These are phyloP conservation scores for Rozella allomycis DNA, from an alignment of 371 early-diverging fungal species.

Conservation along the genomic window DNA sequence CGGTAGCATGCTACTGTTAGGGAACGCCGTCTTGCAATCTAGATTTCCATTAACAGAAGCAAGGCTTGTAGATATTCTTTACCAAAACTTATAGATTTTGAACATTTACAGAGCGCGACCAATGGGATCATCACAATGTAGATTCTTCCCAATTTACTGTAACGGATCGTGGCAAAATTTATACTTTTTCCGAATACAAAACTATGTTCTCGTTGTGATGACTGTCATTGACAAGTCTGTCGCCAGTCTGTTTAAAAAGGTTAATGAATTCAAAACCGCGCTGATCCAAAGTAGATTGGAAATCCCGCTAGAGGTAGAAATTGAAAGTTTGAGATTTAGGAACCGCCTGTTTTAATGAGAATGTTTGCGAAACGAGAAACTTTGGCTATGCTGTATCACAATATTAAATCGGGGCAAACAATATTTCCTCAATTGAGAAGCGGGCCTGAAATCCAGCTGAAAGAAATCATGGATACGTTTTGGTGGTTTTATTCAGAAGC, in stretches of 20 bases:
- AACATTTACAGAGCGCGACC: conserved; percentile 21
- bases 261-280: conserved; percentile 1
- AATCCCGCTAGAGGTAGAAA: conserved; percentile 1
- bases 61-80: conserved; percentile 13
- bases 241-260: conserved; percentile 1
- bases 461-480: conserved; percentile 2
- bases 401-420: conserved; percentile 24
- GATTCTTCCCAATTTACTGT: conserved; percentile 21
- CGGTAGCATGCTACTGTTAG: conserved; percentile 24
- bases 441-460: conserved; percentile 3
- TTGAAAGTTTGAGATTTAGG: conserved; percentile 20
- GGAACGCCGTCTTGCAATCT: conserved; percentile 19
- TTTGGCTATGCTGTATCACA: conserved; percentile 25
- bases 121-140: conserved; percentile 8
- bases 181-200: conserved; percentile 11
- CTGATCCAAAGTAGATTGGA: conserved; percentile 2
- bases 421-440: conserved; percentile 27
- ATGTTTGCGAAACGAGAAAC: conserved; percentile 32
- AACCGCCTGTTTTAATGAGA: conserved; percentile 23
- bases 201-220: conserved; percentile 18
- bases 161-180: conserved; percentile 20
- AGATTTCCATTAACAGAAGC: conserved; percentile 21
- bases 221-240: conserved; percentile 20
- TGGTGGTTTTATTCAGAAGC: conserved; percentile 3
- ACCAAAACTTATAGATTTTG: conserved; percentile 11